These are phyloP conservation scores for Meyerozyma elateridarum DNA, from an alignment of 1,139 yeast species.

Conservation along the genomic window DNA sequence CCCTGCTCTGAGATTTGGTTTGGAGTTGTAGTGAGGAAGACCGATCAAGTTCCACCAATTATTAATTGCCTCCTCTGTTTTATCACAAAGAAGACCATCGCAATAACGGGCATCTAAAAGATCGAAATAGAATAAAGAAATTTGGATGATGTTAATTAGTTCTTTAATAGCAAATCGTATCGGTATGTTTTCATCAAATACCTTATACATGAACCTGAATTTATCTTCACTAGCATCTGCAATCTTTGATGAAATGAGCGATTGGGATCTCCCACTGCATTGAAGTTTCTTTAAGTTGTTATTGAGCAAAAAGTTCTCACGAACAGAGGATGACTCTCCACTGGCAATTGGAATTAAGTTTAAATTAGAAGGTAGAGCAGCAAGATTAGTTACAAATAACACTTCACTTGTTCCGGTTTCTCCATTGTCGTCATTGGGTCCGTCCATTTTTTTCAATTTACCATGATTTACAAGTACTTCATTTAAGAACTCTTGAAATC, in stretches of 20 bases:
- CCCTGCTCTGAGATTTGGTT: conserved; percentile 45
- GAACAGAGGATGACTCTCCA: conserved; percentile 53
- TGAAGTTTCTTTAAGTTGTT: conserved; percentile 71
- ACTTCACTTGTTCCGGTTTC: conserved; percentile 23
- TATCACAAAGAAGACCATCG: conserved; percentile 79
- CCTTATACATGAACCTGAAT: conserved; percentile 70
- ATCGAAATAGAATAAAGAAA: conserved; percentile 72
- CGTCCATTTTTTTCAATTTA: conserved; percentile 33
- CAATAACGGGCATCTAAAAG: conserved; percentile 63
- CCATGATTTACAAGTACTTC: conserved; percentile 62
- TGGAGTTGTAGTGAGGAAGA: conserved; percentile 49
- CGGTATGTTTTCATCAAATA: conserved; percentile 44
- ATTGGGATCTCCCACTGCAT: conserved; percentile 82
- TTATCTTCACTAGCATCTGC: conserved; percentile 79
- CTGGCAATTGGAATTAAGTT: conserved; percentile 65
- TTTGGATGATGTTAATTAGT: conserved; percentile 68
- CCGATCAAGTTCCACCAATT: conserved; percentile 87
- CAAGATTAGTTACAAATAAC: conserved; percentile 74
- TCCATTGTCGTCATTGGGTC: conserved; percentile 5
- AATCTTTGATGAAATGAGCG: conserved; percentile 57
- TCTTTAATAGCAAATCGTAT: conserved; percentile 68
- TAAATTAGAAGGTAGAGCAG: conserved; percentile 72
- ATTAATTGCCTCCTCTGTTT: conserved; percentile 65
- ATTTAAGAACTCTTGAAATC: conserved; percentile 56
- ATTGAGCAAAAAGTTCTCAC: conserved; percentile 62